phyloP scores from a whole-genome alignment of 495 filamentous ascomycete genomes.

The Margaritispora aquatica region DNA sequence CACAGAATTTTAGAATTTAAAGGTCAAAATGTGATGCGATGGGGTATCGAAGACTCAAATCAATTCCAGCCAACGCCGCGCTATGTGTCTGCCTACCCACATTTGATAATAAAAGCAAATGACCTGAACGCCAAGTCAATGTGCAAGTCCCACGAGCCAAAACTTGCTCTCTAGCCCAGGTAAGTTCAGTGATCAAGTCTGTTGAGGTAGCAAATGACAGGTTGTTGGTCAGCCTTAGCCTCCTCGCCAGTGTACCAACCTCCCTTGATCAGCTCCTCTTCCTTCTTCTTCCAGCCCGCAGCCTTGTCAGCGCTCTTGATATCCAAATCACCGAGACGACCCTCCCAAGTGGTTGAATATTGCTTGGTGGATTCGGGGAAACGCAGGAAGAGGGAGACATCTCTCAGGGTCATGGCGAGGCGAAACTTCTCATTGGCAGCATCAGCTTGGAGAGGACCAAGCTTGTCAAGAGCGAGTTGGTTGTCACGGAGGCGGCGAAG shows the following conservation, averaged over 20 bases:
- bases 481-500: conserved; percentile 39
- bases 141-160: no score
- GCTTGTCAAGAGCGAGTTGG: conserved; percentile 44
- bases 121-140: no score
- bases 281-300: conserved; percentile 63
- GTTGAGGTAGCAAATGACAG: background rate
- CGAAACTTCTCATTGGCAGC: conserved; percentile 23
- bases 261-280: conserved; percentile 54
- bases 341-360: conserved; percentile 54
- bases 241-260: conserved; percentile 64
- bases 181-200: no score
- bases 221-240: conserved; percentile 25
- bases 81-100: no score
- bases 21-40: no score
- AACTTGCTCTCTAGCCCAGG: no score
- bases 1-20: no score
- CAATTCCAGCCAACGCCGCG: no score
- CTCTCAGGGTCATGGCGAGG: conserved; percentile 78
- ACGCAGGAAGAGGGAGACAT: conserved; percentile 68
- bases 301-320: conserved; percentile 72
- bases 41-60: no score
- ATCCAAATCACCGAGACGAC: conserved; percentile 81
- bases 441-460: conserved; percentile 33
- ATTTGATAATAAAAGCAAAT: no score
- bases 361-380: background rate